These are phyloP conservation scores for Apiospora pterosperma DNA, from an alignment of 2,329 filamentous ascomycete species.

Conservation along the genomic window DNA sequence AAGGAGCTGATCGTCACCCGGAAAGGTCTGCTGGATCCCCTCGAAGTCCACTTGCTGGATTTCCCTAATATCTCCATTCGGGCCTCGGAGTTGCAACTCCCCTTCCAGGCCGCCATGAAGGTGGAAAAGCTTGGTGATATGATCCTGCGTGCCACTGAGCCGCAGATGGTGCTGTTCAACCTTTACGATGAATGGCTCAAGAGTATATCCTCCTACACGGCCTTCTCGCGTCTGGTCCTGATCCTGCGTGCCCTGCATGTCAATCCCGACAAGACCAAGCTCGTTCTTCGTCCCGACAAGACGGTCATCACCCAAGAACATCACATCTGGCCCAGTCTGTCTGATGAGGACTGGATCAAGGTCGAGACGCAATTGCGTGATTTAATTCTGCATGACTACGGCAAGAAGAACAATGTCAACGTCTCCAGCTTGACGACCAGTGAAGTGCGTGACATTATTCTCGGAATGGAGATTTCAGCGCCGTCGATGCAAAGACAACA, in stretches of 20 bases:
- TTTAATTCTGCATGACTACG: constrained; percentile 95
- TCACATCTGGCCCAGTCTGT: constrained; percentile 94
- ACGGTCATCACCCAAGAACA: constrained; percentile 97
- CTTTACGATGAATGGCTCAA: constrained; percentile 98
- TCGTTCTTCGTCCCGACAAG: constrained; percentile 93
- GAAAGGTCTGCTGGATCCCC: constrained; percentile 93
- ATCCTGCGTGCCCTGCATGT: constrained; percentile 94
- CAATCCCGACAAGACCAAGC: constrained; percentile 97
- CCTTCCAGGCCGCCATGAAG: constrained; percentile 99
- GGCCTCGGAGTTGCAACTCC: constrained; percentile 91
- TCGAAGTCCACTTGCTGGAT: constrained; percentile 95
- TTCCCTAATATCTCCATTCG: constrained; percentile 99
- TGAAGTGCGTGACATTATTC: constrained; percentile 95
- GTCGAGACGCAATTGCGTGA: constrained; percentile 96
- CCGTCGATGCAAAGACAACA: constrained; percentile 98
- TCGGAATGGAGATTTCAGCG: constrained; percentile 99
- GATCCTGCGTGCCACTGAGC: constrained; percentile 95
- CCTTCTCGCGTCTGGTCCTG: constrained; percentile 90
- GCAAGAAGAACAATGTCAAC: constrained; percentile 99
- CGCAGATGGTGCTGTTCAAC: constrained; percentile 99
- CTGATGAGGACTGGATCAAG: constrained; percentile 98
- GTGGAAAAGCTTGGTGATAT: constrained; percentile 99
- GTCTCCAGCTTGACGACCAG: constrained; percentile 93
- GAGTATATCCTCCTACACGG: constrained; percentile 96
- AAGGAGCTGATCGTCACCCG: constrained; percentile 98